Evolutionary conservation across 169 alveolate species (phyloP).

Genomic region (Babesia ovis): DNA sequence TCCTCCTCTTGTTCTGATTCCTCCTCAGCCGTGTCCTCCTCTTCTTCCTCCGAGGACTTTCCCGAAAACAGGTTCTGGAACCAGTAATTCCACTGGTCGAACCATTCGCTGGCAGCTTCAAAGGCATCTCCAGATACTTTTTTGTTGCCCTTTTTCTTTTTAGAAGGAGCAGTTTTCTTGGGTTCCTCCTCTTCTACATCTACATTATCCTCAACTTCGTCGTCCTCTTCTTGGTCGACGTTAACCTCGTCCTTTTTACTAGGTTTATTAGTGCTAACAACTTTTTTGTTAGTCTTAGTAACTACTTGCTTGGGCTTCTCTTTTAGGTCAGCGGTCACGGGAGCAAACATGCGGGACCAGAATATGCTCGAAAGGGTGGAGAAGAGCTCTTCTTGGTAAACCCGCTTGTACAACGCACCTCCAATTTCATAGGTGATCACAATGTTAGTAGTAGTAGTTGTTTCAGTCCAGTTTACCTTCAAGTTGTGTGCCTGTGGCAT

Average conservation of each 20-base stretch:
- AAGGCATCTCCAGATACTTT: too few relatives aligned
- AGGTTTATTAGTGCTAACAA: background rate
- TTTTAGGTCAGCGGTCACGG: background rate
- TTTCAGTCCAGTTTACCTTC: conserved; percentile 7
- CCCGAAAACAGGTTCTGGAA: background rate
- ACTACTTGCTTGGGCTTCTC: background rate
- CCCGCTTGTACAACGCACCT: conserved; percentile 20
- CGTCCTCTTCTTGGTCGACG: too few relatives aligned
- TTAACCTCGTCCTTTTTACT: too few relatives aligned
- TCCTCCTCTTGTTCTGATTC: background rate
- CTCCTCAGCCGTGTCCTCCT: background rate
- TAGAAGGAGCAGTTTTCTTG: too few relatives aligned
- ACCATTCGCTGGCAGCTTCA: background rate
- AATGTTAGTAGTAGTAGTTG: background rate
- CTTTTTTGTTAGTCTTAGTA: background rate
- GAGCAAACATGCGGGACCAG: conserved; percentile 30
- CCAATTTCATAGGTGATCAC: conserved; percentile 37
- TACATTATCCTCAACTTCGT: too few relatives aligned
- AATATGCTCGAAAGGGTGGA: conserved; percentile 21
- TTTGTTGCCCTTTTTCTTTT: too few relatives aligned
- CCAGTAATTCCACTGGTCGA: background rate
- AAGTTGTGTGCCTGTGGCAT: conserved; percentile 56
- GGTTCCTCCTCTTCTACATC: background rate
- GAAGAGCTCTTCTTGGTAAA: conserved; percentile 15
- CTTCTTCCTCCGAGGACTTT: background rate